Evolutionary conservation across 1,284 basidiomycete genomes (phyloP), one percentile per base, ranked within the genome.

Genomic region (Irpex lacteus): DNA sequence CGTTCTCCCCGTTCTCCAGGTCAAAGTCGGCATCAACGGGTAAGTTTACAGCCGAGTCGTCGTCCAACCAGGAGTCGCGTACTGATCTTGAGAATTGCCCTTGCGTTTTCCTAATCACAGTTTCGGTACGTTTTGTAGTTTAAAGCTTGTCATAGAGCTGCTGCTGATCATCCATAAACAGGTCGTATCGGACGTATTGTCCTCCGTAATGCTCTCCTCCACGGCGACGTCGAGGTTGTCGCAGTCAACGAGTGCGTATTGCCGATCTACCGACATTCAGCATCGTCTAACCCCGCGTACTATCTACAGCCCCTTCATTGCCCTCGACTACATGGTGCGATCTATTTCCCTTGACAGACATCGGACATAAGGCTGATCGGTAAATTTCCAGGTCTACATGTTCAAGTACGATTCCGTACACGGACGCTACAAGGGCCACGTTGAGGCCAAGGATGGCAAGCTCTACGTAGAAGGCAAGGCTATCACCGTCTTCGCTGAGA

Each of bases 371-470:
- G 5, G 19, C 19, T 18, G 26, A 38, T 15, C 56, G 36, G 53
- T 34, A 21, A 32, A 36, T 49, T 26, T 40, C 60, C 19, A 92
- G 91, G 90, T 95, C 77, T 98, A 99, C 90, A 98, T 99, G 96
- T 98, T 98, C 94, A 98, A 98, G 87, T 98, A 92, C 79, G 97
- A 98, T 80, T 95, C 96, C 68, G 96, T 96, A 73, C 97, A 99
- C 85, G 95, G 97, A 69, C 89, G 91, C 79, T 99, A 92, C 90
- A 90, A 95, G 78, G 97, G 96, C 68, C 78, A 85, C 63, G 88
- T 99, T 72, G 84, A 88, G 78, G 79, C 83, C 78, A 91, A 93
- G 84, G 91, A 95, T 74, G 94, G 92, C 74, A 96, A 98, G 82
- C 94, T 99, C 68, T 76, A 85, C 76, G 89, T 99, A 78, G 84